Evolutionary conservation across 2,329 filamentous ascomycete genomes (phyloP).

Genomic region (Pseudopithomyces chartarum): DNA sequence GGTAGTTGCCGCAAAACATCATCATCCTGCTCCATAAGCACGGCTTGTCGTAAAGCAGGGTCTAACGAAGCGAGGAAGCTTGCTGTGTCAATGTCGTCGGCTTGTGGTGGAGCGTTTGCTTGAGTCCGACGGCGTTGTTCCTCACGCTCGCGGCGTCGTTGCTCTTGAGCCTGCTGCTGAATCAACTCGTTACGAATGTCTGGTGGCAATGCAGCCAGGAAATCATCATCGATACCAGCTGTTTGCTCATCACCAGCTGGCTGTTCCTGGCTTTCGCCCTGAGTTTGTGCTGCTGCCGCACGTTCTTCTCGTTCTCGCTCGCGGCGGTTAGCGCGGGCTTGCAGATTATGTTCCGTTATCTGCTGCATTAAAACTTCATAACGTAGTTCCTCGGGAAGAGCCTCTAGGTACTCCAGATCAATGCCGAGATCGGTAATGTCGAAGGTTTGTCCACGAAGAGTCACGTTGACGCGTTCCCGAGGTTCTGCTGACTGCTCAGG

Average conservation of each 20-base stretch:
- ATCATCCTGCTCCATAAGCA: constrained; percentile 89
- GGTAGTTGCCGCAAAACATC: constrained; percentile 84
- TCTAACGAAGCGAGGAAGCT: constrained; percentile 92
- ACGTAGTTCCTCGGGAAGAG: constrained; percentile 94
- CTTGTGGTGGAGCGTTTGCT: constrained; percentile 56
- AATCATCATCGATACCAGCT: constrained; percentile 85
- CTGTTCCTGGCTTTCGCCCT: constrained; percentile 38
- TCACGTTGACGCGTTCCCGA: constrained; percentile 72
- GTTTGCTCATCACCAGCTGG: constrained; percentile 51
- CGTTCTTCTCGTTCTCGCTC: constrained; percentile 64
- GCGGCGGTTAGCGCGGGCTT: constrained; percentile 1
- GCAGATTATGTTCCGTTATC: constrained; percentile 59
- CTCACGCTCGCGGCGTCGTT: constrained; percentile 84
- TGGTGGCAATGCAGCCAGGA: constrained; percentile 87
- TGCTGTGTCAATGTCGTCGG: constrained; percentile 87
- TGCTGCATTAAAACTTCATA: constrained; percentile 96
- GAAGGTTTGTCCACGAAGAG: constrained; percentile 81
- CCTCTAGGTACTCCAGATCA: constrained; percentile 90
- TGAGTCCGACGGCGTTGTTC: constrained; percentile 72
- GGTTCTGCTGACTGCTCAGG: constrained; percentile 43
- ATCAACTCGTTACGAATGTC: constrained; percentile 90
- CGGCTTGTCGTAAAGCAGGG: constrained; percentile 79
- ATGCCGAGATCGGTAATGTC: constrained; percentile 96
- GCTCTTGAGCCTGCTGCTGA: constrained; percentile 86
- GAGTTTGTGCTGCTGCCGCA: constrained; percentile 7